A percentile compares a stretch with the other conserved stretches of the same genome.
Evolutionary conservation across 2,329 filamentous ascomycete genomes (phyloP).

Genomic region (Ascochyta rabiei): DNA sequence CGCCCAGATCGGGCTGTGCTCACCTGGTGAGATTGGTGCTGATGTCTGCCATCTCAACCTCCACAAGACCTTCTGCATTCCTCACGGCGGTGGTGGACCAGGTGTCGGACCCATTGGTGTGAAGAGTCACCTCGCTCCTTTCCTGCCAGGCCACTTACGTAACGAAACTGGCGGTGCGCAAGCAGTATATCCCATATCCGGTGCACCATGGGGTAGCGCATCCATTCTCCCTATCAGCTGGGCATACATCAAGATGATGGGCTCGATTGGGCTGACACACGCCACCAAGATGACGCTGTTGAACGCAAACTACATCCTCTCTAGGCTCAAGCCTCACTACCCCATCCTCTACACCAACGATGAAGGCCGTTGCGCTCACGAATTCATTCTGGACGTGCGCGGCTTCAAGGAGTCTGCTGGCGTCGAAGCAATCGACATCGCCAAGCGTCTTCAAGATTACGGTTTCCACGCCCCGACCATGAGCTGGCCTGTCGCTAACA

Average conservation of each 20-base stretch:
- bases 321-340: conserved; percentile 84
- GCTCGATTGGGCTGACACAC: conserved; percentile 77
- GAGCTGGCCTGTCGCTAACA: conserved; percentile 94
- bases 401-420: conserved; percentile 82
- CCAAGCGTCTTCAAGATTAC: conserved; percentile 95
- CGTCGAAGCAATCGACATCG: conserved; percentile 91
- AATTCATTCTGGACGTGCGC: conserved; percentile 92
- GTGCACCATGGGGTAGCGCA: conserved; percentile 84
- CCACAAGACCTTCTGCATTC: conserved; percentile 99
- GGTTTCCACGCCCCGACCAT: conserved; percentile 98
- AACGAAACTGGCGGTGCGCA: conserved; percentile 62
- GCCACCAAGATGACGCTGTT: conserved; percentile 92
- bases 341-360: conserved; percentile 92
- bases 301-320: conserved; percentile 96
- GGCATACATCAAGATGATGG: conserved; percentile 96
- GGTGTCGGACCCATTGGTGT: conserved; percentile 95
- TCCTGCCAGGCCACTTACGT: conserved; percentile 74
- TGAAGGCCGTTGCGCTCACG: conserved; percentile 87
- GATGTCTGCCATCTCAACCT: conserved; percentile 97
- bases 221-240: conserved; percentile 94
- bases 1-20: conserved; percentile 93
- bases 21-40: conserved; percentile 91
- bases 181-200: conserved; percentile 75
- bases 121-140: conserved; percentile 76
- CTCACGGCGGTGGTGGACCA: conserved; percentile 91